Percentiles rank a stretch among this genome's conserved stretches.
Conservation (phyloP, 306 rosid species). For the Urtica urens region DNA sequence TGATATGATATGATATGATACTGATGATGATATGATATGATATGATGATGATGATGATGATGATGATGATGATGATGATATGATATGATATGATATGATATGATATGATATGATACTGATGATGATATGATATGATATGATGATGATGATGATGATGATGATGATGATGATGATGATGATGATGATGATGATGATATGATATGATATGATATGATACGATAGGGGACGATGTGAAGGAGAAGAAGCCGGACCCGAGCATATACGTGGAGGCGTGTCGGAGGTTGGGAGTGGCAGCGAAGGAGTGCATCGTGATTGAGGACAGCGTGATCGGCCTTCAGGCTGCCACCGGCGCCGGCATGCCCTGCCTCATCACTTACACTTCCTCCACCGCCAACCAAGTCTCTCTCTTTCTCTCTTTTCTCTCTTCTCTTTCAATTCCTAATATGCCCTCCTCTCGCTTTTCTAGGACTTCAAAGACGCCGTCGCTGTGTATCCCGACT, state of each 20-base stretch:
- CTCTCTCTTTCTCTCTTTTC: constrained; percentile 11
- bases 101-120: no score
- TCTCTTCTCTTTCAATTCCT: not conserved
- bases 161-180: no score
- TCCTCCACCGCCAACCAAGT: constrained; percentile 88
- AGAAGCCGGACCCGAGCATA: constrained; percentile 92
- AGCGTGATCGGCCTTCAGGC: constrained; percentile 93
- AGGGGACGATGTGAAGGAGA: constrained; percentile 96
- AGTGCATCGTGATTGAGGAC: constrained; percentile 84
- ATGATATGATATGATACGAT: no score
- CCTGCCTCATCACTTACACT: constrained; percentile 73
- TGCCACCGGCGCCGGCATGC: constrained; percentile 86
- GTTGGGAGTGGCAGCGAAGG: constrained; percentile 44
- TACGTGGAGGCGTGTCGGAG: constrained; percentile 73
- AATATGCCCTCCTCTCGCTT: not conserved
- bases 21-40: no score
- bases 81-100: no score
- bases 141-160: no score
- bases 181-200: no score
- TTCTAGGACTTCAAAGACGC: constrained; percentile 73
- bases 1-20: no score
- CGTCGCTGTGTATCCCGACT: constrained; percentile 68
- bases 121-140: no score
- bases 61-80: no score
- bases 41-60: no score